Percentiles rank a stretch among this genome's conserved stretches.
Evolutionary conservation across 331 rosid species (phyloP).

Genomic region (Rosa hybrid): DNA sequence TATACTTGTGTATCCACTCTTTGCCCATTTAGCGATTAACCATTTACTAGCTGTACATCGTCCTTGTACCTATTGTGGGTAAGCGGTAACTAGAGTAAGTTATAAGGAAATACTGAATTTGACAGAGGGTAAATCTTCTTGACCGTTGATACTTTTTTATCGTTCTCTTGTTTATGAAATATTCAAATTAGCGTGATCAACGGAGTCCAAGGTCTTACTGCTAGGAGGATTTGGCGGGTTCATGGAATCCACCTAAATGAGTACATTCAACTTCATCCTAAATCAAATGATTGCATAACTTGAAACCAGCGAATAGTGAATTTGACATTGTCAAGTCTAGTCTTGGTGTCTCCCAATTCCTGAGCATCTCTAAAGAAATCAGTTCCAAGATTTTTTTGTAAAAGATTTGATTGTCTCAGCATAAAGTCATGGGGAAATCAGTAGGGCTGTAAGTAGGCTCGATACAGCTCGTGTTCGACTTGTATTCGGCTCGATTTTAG

Average conservation of each 20-base stretch:
- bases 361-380: not conserved
- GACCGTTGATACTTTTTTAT: not conserved
- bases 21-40: not conserved
- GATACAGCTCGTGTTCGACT: too few relatives aligned
- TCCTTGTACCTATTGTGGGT: not conserved
- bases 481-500: too few relatives aligned
- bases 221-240: not conserved
- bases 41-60: not conserved
- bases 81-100: not conserved
- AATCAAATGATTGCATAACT: not conserved
- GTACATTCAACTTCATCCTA: not conserved
- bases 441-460: too few relatives aligned
- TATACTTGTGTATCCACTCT: not conserved
- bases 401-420: not conserved
- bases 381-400: not conserved
- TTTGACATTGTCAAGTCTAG: not conserved
- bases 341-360: not conserved
- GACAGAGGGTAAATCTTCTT: not conserved
- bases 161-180: not conserved
- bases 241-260: not conserved
- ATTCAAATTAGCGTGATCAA: not conserved
- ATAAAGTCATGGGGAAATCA: not conserved
- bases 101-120: not conserved
- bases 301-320: not conserved
- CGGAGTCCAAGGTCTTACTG: not conserved